Conservation (phyloP, 805 yeast species). For the Candida broadrunensis region DNA sequence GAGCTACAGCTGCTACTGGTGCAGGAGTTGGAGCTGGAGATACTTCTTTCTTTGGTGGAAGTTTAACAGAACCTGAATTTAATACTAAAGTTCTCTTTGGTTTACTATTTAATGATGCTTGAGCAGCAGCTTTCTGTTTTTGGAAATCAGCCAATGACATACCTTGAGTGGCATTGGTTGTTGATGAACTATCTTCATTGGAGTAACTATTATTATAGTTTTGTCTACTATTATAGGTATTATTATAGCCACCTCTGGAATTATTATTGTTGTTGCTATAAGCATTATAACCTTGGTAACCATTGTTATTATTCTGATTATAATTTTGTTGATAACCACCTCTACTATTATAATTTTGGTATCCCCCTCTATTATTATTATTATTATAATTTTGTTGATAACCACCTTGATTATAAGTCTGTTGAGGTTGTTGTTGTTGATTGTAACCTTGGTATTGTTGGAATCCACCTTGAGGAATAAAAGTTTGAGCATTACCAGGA, state of each 20-base stretch:
- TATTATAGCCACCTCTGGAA: slow-evolving; percentile 21
- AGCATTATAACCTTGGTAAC: slow-evolving; percentile 12
- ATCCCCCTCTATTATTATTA: slow-evolving; percentile 11
- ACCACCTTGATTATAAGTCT: slow-evolving; percentile 14
- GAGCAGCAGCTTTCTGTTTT: slow-evolving; percentile 54
- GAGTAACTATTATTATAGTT: slow-evolving; percentile 17
- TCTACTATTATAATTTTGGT: slow-evolving; percentile 17
- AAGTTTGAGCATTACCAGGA: slow-evolving; percentile 48
- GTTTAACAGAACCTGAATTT: slow-evolving; percentile 65
- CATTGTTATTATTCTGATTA: slow-evolving; percentile 6
- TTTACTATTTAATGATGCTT: slow-evolving; percentile 42
- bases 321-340: slow-evolving; percentile 21
- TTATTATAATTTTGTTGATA: slow-evolving; percentile 22
- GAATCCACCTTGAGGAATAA: slow-evolving; percentile 40
- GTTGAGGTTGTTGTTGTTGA: slow-evolving; percentile 7
- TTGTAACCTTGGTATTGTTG: slow-evolving; percentile 10
- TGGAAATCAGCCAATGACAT: slow-evolving; percentile 84
- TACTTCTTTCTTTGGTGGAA: slow-evolving; percentile 35
- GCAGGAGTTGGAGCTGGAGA: slow-evolving; percentile 20
- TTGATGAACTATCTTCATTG: slow-evolving; percentile 15
- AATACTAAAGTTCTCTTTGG: slow-evolving; percentile 70
- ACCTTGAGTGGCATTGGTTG: slow-evolving; percentile 14
- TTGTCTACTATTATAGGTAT: slow-evolving; percentile 17
- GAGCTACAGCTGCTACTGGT: slow-evolving; percentile 16
- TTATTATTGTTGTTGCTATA: no score